Evolutionary conservation across 2,329 filamentous ascomycete genomes (phyloP).

Genomic region (Phaeophleospora eucalypticola): DNA sequence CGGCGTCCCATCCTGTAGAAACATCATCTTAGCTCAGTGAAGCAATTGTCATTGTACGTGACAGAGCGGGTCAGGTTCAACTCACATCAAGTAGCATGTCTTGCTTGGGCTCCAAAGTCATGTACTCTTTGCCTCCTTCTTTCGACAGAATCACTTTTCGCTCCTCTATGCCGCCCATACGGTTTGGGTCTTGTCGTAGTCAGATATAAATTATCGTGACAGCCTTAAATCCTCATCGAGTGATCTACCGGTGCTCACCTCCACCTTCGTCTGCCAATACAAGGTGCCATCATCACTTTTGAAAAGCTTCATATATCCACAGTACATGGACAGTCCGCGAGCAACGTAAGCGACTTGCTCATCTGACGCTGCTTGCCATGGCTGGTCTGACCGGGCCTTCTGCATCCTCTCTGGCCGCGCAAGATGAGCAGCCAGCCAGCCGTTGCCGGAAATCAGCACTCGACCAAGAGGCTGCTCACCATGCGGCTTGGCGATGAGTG

Average conservation of each 20-base stretch:
- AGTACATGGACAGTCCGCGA: conserved; percentile 22
- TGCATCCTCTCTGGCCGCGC: conserved; percentile 15
- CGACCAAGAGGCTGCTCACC: conserved; percentile 23
- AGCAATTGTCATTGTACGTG: conserved; percentile 1
- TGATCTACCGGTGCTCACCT: conserved; percentile 12
- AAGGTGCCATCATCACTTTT: conserved; percentile 18
- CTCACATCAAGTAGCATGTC: conserved; percentile 20
- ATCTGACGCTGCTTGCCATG: conserved; percentile 19
- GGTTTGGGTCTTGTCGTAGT: conserved; percentile 15
- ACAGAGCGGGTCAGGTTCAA: not conserved
- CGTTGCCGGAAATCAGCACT: conserved; percentile 19
- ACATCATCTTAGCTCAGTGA: not conserved
- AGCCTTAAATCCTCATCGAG: not conserved
- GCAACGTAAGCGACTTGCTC: conserved; percentile 24
- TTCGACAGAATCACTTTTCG: conserved; percentile 17
- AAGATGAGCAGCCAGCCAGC: conserved; percentile 25
- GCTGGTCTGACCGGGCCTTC: conserved; percentile 15
- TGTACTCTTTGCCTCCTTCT: conserved; percentile 21
- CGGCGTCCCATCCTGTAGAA: conserved; percentile 18
- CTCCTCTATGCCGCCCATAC: conserved; percentile 23
- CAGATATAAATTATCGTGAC: too few relatives aligned
- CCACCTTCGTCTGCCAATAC: conserved; percentile 25
- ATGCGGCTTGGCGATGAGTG: conserved; percentile 22
- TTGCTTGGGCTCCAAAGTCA: conserved; percentile 23
- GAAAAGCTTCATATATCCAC: conserved; percentile 24